phyloP scores from a whole-genome alignment of 345 rosid species.

The Stellera chamaejasme region DNA sequence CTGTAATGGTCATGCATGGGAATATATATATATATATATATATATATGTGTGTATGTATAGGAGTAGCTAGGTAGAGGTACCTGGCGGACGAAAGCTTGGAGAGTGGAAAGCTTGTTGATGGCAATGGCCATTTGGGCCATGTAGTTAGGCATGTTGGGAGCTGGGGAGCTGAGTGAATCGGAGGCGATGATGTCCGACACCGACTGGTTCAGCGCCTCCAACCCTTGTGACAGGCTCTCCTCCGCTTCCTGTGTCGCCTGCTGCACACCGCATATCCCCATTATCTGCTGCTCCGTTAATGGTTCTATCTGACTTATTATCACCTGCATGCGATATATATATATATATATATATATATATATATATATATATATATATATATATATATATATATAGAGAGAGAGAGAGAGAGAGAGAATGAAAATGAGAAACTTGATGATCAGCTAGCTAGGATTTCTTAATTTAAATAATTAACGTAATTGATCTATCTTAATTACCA shows the following conservation, averaged over 20 bases:
- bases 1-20: too few relatives aligned
- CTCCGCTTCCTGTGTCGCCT: conserved; percentile 84
- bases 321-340: conserved; percentile 31
- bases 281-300: conserved; percentile 82
- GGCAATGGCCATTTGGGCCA: conserved; percentile 95
- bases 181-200: conserved; percentile 77
- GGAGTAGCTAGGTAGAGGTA: too few relatives aligned
- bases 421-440: too few relatives aligned
- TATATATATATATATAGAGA: too few relatives aligned
- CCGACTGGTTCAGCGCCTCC: conserved; percentile 76
- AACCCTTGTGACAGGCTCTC: conserved; percentile 89
- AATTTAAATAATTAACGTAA: too few relatives aligned
- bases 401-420: too few relatives aligned
- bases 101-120: conserved; percentile 89
- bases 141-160: conserved; percentile 79
- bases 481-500: too few relatives aligned
- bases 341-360: neutral
- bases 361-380: too few relatives aligned
- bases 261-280: conserved; percentile 84
- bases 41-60: too few relatives aligned
- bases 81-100: conserved; percentile 94
- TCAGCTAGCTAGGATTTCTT: too few relatives aligned
- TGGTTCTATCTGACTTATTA: conserved; percentile 70
- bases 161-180: conserved; percentile 64
- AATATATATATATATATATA: too few relatives aligned